Base-by-base conservation (phyloP, 225 moss, liverwort and hornwort genomes). In the Bryoerythrophyllum caledonicum region DNA sequence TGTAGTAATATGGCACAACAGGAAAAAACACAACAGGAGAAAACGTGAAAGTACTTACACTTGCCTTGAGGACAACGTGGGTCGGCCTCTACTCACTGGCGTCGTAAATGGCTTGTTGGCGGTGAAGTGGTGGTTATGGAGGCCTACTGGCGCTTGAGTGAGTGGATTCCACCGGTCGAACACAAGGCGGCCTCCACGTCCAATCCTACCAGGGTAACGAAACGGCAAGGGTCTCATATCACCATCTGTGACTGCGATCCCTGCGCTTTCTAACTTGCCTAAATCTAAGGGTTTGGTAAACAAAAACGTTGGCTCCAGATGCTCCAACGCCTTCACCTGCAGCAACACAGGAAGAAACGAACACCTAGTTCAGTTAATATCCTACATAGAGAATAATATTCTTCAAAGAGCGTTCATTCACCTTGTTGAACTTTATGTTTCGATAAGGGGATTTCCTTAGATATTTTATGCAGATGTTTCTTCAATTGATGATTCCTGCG, bases 111-210 rank as follows among this genome's bases (percentile, higher is more conserved):
- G 75, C 66, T 70, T 74, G 58, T 70, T 74, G 58, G 87, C 75
- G 55, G 84, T 40, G 52, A 86, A 83, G 73, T 83, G 85, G 68
- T 79, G 79, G 85, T 80, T 87, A 86, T 83, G 68, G 70, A 85
- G 81, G 89, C 80, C 78, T 78, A 84, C 79, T 37, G 90, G 88
- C 54, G 87, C 82, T 68, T 78, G 88, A 32, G 71, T 86, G 51
- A 90, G 49, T 61, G 85, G 80, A 67, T 91, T 87, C 85, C 90
- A 91, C 55, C 91, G 90, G 79, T 93, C 95, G 82, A 91, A 90
- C 84, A 93, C 70, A 65, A 95, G 78, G 76, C 93, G 91, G 59
- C 95, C 93, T 76, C 95, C 95, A 73, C 95, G 88, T 63, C 93
- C 95, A 70, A 91, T 76, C 69, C 90, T 88, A 77, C 88, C 88